phyloP scores from a whole-genome alignment of 805 yeast genomes.

The Komagataella ulmi region DNA sequence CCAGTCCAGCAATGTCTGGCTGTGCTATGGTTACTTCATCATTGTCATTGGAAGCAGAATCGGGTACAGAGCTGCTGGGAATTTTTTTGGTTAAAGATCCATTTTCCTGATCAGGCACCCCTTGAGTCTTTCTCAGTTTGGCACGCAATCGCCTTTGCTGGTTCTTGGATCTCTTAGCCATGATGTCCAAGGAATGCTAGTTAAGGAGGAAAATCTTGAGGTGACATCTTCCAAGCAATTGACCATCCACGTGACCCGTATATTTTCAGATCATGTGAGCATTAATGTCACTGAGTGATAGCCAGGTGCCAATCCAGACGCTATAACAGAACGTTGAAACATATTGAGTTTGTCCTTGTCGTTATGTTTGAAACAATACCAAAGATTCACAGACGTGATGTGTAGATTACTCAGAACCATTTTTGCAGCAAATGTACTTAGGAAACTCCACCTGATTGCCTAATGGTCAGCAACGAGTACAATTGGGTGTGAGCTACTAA shows the following conservation, averaged over 20 bases:
- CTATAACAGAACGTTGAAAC: too few species aligned
- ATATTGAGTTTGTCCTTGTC: too few species aligned
- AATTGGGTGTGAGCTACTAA: too few species aligned
- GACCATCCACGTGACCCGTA: background rate
- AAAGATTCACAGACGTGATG: too few species aligned
- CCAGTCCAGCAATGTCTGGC: background rate
- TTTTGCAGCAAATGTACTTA: too few species aligned
- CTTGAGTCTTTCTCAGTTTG: slow-evolving; percentile 11
- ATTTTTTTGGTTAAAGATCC: too few species aligned
- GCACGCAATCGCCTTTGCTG: slow-evolving; percentile 38
- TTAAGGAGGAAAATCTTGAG: background rate
- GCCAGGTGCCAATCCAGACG: too few species aligned
- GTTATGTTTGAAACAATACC: too few species aligned
- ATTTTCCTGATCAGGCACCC: background rate
- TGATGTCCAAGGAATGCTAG: background rate
- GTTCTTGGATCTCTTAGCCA: slow-evolving; percentile 30
- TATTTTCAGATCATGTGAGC: background rate
- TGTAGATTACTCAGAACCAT: too few species aligned
- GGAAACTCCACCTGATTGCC: too few species aligned
- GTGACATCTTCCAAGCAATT: too few species aligned
- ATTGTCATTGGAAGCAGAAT: background rate
- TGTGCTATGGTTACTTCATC: background rate
- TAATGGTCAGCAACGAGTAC: too few species aligned
- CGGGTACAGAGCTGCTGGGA: background rate
- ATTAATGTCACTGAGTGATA: background rate